phyloP scores from a whole-genome alignment of 1,139 yeast genomes.

The Magnusiomyces paraingens region DNA sequence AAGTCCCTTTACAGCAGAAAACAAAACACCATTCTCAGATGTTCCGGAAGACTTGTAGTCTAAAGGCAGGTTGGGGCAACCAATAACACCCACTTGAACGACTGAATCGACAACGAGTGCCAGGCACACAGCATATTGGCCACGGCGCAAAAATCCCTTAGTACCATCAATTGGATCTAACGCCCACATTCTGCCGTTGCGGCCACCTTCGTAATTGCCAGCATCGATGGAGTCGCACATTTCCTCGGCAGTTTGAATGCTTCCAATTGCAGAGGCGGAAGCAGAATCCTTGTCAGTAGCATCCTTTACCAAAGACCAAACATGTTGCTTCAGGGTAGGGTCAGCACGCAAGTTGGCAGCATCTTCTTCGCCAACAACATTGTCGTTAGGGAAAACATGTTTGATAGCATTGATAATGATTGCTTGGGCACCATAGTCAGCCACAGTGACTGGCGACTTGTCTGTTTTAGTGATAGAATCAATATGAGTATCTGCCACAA shows the following conservation, averaged over 20 bases:
- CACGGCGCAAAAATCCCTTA: conserved; percentile 91
- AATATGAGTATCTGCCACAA: conserved; percentile 52
- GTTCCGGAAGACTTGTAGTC: conserved; percentile 34
- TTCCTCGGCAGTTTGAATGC: conserved; percentile 41
- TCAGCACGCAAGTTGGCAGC: conserved; percentile 55
- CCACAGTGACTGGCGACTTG: conserved; percentile 91
- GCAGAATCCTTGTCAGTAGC: conserved; percentile 27
- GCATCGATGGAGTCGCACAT: conserved; percentile 64
- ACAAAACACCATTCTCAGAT: conserved; percentile 54
- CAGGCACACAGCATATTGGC: conserved; percentile 93
- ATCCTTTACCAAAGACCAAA: conserved; percentile 31
- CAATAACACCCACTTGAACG: conserved; percentile 86
- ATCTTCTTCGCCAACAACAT: conserved; percentile 92
- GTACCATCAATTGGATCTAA: conserved; percentile 98
- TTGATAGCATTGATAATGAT: conserved; percentile 78
- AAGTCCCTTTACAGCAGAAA: conserved; percentile 64
- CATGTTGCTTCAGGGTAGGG: conserved; percentile 41
- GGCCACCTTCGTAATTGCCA: conserved; percentile 75
- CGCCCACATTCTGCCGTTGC: conserved; percentile 86
- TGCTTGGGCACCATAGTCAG: conserved; percentile 96
- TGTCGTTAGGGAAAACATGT: conserved; percentile 73
- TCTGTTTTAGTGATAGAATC: conserved; percentile 71
- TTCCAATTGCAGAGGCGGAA: conserved; percentile 23
- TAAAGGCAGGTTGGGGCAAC: conserved; percentile 84
- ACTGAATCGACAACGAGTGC: conserved; percentile 82